phyloP scores from a whole-genome alignment of 257 asterid species.

The Misopates orontium region DNA sequence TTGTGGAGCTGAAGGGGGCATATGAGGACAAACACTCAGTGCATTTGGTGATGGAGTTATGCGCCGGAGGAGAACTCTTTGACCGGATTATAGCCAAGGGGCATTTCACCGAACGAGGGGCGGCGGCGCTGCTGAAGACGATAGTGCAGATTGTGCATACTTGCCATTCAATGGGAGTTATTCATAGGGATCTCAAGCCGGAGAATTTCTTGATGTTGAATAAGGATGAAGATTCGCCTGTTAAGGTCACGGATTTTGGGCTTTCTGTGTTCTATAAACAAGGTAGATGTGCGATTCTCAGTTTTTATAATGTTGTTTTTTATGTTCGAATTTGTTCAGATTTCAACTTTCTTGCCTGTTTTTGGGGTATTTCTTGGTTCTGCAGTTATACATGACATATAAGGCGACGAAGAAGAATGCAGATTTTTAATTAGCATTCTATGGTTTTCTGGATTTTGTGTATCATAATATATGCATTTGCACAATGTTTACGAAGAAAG shows the following conservation, averaged over 20 bases:
- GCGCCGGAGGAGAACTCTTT: slow-evolving; percentile 71
- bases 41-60: slow-evolving; percentile 60
- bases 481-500: neutral
- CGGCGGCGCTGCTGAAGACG: slow-evolving; percentile 60
- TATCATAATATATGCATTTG: neutral
- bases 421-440: no score
- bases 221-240: slow-evolving; percentile 62
- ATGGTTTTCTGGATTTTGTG: no score
- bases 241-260: slow-evolving; percentile 70
- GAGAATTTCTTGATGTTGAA: slow-evolving; percentile 59
- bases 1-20: slow-evolving; percentile 65
- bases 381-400: neutral
- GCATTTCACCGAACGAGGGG: slow-evolving; percentile 64
- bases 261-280: slow-evolving; percentile 65
- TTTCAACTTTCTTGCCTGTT: neutral
- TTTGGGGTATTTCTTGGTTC: neutral
- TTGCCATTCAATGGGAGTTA: slow-evolving; percentile 68
- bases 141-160: slow-evolving; percentile 68
- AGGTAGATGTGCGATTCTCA: slow-evolving; percentile 31
- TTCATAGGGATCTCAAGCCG: slow-evolving; percentile 67
- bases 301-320: neutral
- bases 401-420: no score
- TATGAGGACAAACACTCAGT: slow-evolving; percentile 66
- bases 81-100: slow-evolving; percentile 62
- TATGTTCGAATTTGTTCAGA: neutral